Base-by-base conservation (phyloP, 1,284 basidiomycete species). In the Pseudozyma flocculosa region DNA sequence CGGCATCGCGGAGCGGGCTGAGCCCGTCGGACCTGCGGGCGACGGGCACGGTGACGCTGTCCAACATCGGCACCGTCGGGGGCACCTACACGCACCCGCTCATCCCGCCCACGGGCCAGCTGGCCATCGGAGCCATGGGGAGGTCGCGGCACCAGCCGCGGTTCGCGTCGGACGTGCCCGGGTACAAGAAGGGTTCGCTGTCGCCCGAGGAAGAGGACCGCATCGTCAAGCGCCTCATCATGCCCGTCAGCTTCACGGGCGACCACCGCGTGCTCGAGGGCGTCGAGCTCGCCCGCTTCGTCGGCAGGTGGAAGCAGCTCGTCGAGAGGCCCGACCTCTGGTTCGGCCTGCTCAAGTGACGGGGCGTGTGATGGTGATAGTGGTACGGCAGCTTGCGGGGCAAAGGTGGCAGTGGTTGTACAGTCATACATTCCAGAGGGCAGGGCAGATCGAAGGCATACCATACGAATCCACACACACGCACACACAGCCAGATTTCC, bases 241-340 rank as follows among this genome's bases (percentile, higher is more conserved):
- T 72, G 61, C 50, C 70, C 4, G 63, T 69, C 45, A 65, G 61
- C 22, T 73, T 71, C 45, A 68, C 70, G 0, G 92, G 88, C 29
- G 92, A 95, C 77, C 92, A 95, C 81, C 81, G 92, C 18, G 86
- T 94, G 7, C 87, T 94, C 9, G 92, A 95, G 77, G 92, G 92
- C 7, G 92, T 91, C 0, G 92, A 95, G 80, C 78, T 95, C 57
- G 91, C 91, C 41, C 87, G 87, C 50, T 90, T 95, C 77, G 88
- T 92, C 45, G 90, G 93, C 80, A 83, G 84, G 40, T 95, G 92
- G 91, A 87, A 92, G 68, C 81, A 80, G 19, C 90, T 86, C 80
- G 86, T 93, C 26, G 91, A 94, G 80, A 79, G 82, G 21, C 92
- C 92, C 1, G 85, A 84, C 78, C 81, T 87, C 70, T 74, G 90